Percentiles rank a stretch among this genome's conserved stretches.
Evolutionary conservation across 495 filamentous ascomycete genomes (phyloP).

Genomic region (Neurospora discreta): DNA sequence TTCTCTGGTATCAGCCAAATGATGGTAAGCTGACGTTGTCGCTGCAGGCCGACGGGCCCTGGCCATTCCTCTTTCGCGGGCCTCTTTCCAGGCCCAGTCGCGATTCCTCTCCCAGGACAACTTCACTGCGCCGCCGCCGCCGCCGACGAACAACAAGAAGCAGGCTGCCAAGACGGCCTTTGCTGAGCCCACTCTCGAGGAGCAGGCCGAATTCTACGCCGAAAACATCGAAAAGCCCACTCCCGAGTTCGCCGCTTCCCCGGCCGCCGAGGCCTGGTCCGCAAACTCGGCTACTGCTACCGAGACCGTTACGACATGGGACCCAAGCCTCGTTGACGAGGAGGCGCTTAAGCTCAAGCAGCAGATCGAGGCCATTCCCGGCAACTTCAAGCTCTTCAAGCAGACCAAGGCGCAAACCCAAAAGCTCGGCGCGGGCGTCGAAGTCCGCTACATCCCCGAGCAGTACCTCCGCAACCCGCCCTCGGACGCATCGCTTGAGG

Average conservation of each 20-base stretch:
- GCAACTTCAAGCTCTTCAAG: slow-evolving; percentile 13
- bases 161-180: not conserved
- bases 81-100: slow-evolving; percentile 26
- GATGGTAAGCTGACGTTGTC: slow-evolving; percentile 10
- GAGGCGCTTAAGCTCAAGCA: slow-evolving; percentile 9
- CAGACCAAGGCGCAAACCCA: slow-evolving; percentile 20
- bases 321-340: not conserved
- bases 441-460: slow-evolving; percentile 55
- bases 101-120: slow-evolving; percentile 7
- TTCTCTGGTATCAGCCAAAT: not conserved
- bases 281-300: not conserved
- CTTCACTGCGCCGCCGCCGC: slow-evolving; percentile 2
- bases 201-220: not conserved
- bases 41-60: slow-evolving; percentile 35
- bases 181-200: not conserved
- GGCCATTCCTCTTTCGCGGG: slow-evolving; percentile 27
- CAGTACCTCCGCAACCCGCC: slow-evolving; percentile 60
- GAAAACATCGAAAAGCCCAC: not conserved
- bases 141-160: slow-evolving; percentile 1
- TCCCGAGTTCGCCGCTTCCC: not conserved
- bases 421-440: slow-evolving; percentile 42
- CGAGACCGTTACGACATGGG: not conserved
- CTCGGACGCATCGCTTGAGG: slow-evolving; percentile 73
- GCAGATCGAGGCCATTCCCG: slow-evolving; percentile 20
- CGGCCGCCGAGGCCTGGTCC: not conserved